A percentile compares a stretch with the other conserved stretches of the same genome.
Conservation (phyloP, 441 rosid species). For the Omphalea diandra region DNA sequence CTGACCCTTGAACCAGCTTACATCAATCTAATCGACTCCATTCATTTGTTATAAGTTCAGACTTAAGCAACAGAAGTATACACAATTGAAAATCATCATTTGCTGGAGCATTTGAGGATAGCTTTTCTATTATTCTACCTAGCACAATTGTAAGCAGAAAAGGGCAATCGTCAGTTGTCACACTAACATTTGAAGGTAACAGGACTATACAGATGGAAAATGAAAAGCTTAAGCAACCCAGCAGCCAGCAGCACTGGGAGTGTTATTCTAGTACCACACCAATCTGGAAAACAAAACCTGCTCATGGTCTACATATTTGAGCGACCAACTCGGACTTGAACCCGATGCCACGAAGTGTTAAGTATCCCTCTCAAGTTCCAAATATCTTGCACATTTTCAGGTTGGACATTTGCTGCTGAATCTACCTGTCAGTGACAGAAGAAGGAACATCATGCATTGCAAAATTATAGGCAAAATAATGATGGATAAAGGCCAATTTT, state of each 20-base stretch:
- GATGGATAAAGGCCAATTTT: no score
- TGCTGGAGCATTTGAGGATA: no score
- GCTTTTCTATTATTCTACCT: background rate
- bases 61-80: no score
- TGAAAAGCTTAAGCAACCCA: conserved; percentile 1
- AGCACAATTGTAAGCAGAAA: background rate
- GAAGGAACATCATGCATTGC: background rate
- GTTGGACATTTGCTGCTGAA: conserved; percentile 95
- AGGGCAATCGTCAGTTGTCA: background rate
- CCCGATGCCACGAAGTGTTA: conserved; percentile 95
- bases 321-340: conserved; percentile 73
- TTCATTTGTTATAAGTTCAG: no score
- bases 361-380: conserved; percentile 97
- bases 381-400: conserved; percentile 73
- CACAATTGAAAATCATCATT: background rate
- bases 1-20: no score
- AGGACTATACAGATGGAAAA: background rate
- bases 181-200: background rate
- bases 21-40: no score
- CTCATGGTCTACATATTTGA: conserved; percentile 51
- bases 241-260: background rate
- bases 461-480: background rate
- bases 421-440: conserved; percentile 57
- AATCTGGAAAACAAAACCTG: conserved; percentile 4
- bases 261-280: background rate